Evolutionary conservation across 1,139 yeast species (phyloP), one percentile per base, ranked within the genome.

Genomic region (Yamadazyma spencermartinsiae): DNA sequence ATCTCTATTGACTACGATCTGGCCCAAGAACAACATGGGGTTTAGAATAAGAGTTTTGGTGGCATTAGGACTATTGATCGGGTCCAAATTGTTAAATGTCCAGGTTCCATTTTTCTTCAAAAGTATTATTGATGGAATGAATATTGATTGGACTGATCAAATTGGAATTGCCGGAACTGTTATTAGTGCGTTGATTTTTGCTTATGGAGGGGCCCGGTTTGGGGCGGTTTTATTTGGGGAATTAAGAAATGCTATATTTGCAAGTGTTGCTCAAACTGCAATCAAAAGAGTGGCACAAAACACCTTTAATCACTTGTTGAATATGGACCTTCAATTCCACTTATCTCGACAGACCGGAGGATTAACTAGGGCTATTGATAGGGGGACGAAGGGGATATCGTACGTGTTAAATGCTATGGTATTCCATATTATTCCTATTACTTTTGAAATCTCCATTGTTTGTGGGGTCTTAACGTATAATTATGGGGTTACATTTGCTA

Each of bases 341-440:
- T 65, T 92, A 37, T 76, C 94, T 7, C 74, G 90, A 51, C 98
- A 94, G 59, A 94, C 98, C 0, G 99, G 99, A 49, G 98, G 96
- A 0, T 65, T 92, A 33, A 92, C 97, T 0, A 72, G 98, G 45
- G 98, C 98, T 1, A 92, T 92, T 53, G 99, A 92, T 56, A 73
- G 98, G 51, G 99, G 99, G 58, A 92, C 98, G 1, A 92, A 92
- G 52, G 98, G 99, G 63, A 92, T 92, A 38, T 84, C 95, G 17
- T 90, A 86, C 54, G 97, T 92, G 4, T 68, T 92, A 38, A 82
- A 87, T 29, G 96, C 98, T 3, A 86, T 92, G 96, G 96, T 94
- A 11, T 92, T 92, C 67, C 98, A 94, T 58, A 90, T 92, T 21
- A 72, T 92, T 32, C 99, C 99, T 5, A 85, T 92, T 27, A 74